These are phyloP conservation scores for Hypomontagnella monticulosa DNA, from an alignment of 495 filamentous ascomycete species.

Conservation along the genomic window DNA sequence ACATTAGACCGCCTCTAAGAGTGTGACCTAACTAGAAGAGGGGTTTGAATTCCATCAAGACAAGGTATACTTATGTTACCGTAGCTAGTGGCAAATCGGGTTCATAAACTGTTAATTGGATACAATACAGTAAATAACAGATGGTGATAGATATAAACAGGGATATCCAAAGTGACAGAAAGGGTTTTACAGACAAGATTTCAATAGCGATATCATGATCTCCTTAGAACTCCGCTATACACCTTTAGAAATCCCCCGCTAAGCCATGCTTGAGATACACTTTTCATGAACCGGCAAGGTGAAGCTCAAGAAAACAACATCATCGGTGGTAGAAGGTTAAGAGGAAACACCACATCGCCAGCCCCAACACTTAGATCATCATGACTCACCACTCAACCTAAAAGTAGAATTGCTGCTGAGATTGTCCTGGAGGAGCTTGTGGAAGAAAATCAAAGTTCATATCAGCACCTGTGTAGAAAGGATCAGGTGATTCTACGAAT, in stretches of 20 bases:
- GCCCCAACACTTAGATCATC: neutral
- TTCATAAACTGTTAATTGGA: neutral
- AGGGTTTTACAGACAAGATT: slow-evolving; percentile 3
- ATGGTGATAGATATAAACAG: slow-evolving; percentile 12
- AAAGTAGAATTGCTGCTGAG: slow-evolving; percentile 61
- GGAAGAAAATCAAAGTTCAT: slow-evolving; percentile 64
- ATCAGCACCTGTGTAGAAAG: slow-evolving; percentile 58
- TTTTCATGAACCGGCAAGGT: slow-evolving; percentile 17
- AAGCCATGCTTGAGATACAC: slow-evolving; percentile 8
- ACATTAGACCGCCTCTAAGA: neutral
- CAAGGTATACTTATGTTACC: neutral
- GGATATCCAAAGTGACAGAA: slow-evolving; percentile 27
- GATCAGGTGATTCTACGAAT: slow-evolving; percentile 57
- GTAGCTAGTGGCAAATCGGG: neutral
- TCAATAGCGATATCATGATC: slow-evolving; percentile 2
- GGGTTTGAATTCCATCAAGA: neutral
- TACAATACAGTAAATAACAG: slow-evolving; percentile 1
- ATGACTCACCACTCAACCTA: slow-evolving; percentile 30
- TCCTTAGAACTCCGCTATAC: slow-evolving; percentile 29
- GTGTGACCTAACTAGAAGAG: neutral
- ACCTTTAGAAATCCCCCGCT: slow-evolving; percentile 14
- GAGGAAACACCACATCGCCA: slow-evolving; percentile 1
- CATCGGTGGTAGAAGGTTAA: slow-evolving; percentile 4
- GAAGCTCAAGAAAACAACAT: slow-evolving; percentile 5
- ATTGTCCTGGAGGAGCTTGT: slow-evolving; percentile 59